phyloP scores from a whole-genome alignment of 129 eudicot species.

The Flaveria robusta region DNA sequence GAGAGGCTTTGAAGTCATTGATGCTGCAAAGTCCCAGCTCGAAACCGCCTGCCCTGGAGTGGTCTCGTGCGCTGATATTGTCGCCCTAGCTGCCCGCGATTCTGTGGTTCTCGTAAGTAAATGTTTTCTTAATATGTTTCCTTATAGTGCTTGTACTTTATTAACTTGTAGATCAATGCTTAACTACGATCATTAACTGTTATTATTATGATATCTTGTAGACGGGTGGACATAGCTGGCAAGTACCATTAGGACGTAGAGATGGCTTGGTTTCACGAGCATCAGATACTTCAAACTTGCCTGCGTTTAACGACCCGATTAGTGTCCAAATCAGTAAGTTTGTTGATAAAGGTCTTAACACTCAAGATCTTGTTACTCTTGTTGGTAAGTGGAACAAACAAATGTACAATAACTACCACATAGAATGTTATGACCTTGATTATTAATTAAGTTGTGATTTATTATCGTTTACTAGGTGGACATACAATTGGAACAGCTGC shows the following conservation, averaged over 20 bases:
- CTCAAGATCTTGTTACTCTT: slow-evolving; percentile 73
- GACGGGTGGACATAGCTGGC: slow-evolving; percentile 56
- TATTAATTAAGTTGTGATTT: not conserved
- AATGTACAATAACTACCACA: not conserved
- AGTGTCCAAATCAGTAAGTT: slow-evolving; percentile 48
- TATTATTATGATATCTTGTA: slow-evolving; percentile 2
- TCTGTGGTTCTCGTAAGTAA: slow-evolving; percentile 55
- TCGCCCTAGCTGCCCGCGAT: slow-evolving; percentile 72
- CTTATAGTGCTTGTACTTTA: not conserved
- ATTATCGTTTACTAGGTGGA: slow-evolving; percentile 46
- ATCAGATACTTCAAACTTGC: slow-evolving; percentile 51
- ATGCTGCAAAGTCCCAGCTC: slow-evolving; percentile 58
- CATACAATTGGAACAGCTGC: slow-evolving; percentile 80
- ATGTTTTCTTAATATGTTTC: not conserved
- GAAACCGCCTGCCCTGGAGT: slow-evolving; percentile 69
- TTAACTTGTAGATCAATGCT: not conserved
- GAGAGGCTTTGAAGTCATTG: slow-evolving; percentile 68
- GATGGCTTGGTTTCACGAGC: slow-evolving; percentile 73
- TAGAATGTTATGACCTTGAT: not conserved
- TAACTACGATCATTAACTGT: not conserved
- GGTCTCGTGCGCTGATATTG: slow-evolving; percentile 88
- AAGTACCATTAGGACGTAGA: slow-evolving; percentile 64
- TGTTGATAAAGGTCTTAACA: slow-evolving; percentile 41
- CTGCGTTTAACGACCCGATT: slow-evolving; percentile 48
- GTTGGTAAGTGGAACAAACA: slow-evolving; percentile 47